These are phyloP conservation scores for Fusarium beomiforme DNA, from an alignment of 2,329 filamentous ascomycete genomes.

Conservation along the genomic window DNA sequence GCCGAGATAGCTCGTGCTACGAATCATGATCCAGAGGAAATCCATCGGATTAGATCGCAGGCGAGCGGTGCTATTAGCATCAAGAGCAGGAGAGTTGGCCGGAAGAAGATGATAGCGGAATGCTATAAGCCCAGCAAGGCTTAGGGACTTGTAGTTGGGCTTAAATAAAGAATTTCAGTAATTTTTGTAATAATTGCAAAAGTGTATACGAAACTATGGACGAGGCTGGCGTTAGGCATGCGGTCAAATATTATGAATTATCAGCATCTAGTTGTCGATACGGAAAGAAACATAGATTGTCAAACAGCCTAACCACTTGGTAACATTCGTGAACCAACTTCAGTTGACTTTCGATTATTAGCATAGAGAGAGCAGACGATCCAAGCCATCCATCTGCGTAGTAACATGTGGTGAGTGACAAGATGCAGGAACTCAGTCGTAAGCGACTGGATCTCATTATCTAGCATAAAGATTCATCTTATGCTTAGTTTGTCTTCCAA, in stretches of 20 bases:
- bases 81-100: constrained; percentile 44
- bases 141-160: constrained; percentile 14
- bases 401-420: too few relatives aligned
- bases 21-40: constrained; percentile 43
- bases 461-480: too few relatives aligned
- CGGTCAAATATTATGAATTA: not conserved
- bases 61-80: constrained; percentile 44
- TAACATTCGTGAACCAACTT: too few relatives aligned
- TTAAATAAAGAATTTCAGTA: not conserved
- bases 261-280: too few relatives aligned
- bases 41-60: constrained; percentile 46
- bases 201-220: not conserved
- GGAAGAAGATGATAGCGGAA: constrained; percentile 47
- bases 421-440: too few relatives aligned
- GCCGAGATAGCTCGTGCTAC: constrained; percentile 46
- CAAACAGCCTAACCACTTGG: too few relatives aligned
- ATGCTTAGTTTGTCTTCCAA: not conserved
- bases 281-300: too few relatives aligned
- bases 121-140: constrained; percentile 45
- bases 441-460: too few relatives aligned
- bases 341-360: too few relatives aligned
- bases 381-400: too few relatives aligned
- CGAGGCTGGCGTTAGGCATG: not conserved
- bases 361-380: too few relatives aligned
- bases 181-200: not conserved